Percentiles rank a stretch among this genome's conserved stretches.
phyloP scores from a whole-genome alignment of 768 basidiomycete species.

The Pleurotus giganteus region DNA sequence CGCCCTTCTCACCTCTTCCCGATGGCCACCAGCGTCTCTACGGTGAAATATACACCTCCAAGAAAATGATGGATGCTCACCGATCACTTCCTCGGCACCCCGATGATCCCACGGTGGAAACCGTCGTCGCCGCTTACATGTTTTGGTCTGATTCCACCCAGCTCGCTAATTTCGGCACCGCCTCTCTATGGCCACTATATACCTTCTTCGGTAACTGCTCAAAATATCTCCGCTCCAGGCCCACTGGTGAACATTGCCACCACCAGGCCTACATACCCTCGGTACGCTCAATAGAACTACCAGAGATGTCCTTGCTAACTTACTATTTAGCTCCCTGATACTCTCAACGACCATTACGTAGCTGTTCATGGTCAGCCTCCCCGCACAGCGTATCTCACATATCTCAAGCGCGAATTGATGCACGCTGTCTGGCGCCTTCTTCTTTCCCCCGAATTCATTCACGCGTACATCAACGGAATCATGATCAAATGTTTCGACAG shows the following conservation, averaged over 20 bases:
- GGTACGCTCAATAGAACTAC: constrained; percentile 15
- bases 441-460: constrained; percentile 21
- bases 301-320: neutral
- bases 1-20: constrained; percentile 19
- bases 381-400: constrained; percentile 14
- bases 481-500: constrained; percentile 24
- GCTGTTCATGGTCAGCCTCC: constrained; percentile 10
- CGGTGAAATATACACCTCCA: constrained; percentile 21
- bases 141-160: constrained; percentile 9
- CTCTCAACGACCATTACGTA: constrained; percentile 20
- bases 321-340: constrained; percentile 20
- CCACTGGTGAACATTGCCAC: neutral
- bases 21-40: constrained; percentile 15
- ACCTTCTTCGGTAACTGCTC: constrained; percentile 12
- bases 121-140: neutral
- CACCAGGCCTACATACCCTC: constrained; percentile 25
- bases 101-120: neutral
- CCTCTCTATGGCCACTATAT: constrained; percentile 31
- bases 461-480: constrained; percentile 23
- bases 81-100: constrained; percentile 7
- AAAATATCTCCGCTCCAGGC: neutral
- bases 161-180: constrained; percentile 22
- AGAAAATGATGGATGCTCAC: constrained; percentile 16
- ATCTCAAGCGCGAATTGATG: constrained; percentile 24
- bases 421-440: constrained; percentile 24